phyloP scores from a whole-genome alignment of 139 green algal genomes.

The Desmodesmus armatus region DNA sequence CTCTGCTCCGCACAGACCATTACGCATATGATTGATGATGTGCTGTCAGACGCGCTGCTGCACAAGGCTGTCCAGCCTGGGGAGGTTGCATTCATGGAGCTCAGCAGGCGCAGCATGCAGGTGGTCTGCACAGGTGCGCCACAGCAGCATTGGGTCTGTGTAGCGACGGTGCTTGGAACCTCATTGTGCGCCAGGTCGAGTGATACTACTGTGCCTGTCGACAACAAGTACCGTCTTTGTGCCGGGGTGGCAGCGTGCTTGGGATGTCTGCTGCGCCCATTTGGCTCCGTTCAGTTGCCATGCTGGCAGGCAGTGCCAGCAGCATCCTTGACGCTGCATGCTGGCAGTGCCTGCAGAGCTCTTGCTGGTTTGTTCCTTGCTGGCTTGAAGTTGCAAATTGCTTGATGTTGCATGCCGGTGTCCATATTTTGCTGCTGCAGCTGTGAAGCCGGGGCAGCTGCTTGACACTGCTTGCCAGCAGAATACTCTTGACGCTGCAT shows the following conservation, averaged over 20 bases:
- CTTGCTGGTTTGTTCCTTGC: not conserved
- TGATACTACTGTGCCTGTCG: no score
- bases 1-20: not conserved
- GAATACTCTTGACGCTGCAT: not conserved
- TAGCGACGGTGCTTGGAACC: not conserved
- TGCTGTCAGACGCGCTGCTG: conserved; percentile 39
- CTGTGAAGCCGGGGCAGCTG: not conserved
- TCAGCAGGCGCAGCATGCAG: conserved; percentile 11
- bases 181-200: no score
- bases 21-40: conserved; percentile 39
- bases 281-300: no score
- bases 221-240: no score
- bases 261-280: no score
- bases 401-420: not conserved
- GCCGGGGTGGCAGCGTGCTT: no score
- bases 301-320: no score
- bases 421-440: no score
- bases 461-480: not conserved
- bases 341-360: no score
- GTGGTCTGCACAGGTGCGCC: not conserved
- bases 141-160: not conserved
- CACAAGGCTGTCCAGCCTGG: conserved; percentile 1
- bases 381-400: not conserved
- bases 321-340: no score
- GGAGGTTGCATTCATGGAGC: conserved; percentile 35